phyloP scores from a whole-genome alignment of 139 green algal species.

The Chlamydomonas eustigma region DNA sequence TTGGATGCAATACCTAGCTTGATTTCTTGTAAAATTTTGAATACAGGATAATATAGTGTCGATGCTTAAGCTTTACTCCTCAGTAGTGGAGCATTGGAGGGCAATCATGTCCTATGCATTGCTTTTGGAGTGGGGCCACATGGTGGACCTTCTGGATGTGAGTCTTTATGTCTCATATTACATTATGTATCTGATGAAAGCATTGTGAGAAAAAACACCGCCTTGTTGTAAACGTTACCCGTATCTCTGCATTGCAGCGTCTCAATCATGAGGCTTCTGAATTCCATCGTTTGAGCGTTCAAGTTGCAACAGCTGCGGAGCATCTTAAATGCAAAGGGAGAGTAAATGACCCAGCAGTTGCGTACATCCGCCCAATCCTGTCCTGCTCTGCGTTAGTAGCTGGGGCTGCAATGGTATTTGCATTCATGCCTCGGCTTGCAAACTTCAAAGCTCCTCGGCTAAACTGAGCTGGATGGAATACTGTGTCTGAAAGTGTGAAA shows the following conservation, averaged over 20 bases:
- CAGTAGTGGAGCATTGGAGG: not conserved
- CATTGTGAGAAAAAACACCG: no score
- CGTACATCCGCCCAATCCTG: not conserved
- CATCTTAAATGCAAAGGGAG: not conserved
- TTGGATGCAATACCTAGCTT: not conserved
- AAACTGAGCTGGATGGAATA: no score
- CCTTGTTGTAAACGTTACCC: no score
- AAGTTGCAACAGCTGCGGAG: not conserved
- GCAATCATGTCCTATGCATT: not conserved
- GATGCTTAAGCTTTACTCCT: not conserved
- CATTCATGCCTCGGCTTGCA: not conserved
- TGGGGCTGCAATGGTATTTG: not conserved
- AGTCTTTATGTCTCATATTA: not conserved
- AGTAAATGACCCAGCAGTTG: not conserved
- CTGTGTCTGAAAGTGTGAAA: no score
- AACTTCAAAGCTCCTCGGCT: not conserved
- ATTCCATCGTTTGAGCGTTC: not conserved
- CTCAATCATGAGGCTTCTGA: not conserved
- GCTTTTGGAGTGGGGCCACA: not conserved
- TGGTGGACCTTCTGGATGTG: not conserved
- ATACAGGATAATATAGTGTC: not conserved
- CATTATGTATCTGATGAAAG: not conserved
- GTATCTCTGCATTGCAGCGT: not conserved
- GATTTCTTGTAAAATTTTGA: not conserved
- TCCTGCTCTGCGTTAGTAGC: not conserved